phyloP scores from a whole-genome alignment of 257 asterid species.

The Forsythia viridissima region DNA sequence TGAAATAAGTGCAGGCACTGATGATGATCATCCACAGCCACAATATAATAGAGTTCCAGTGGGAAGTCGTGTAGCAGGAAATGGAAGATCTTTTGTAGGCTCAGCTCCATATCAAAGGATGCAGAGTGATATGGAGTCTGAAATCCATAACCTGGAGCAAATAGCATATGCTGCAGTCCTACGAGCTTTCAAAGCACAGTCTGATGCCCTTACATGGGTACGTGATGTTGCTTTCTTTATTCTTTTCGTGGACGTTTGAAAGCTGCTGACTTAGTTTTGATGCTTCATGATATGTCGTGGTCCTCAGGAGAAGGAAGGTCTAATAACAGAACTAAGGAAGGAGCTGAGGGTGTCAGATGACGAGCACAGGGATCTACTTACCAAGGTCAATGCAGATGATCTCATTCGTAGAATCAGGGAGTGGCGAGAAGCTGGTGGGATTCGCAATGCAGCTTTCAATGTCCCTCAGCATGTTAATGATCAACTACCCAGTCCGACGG shows the following conservation, averaged over 20 bases:
- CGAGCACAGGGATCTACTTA: constrained; percentile 87
- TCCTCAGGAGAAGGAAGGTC: constrained; percentile 90
- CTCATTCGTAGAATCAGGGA: constrained; percentile 89
- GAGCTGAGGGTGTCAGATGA: constrained; percentile 97
- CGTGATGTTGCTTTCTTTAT: constrained; percentile 11
- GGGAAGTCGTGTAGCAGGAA: constrained; percentile 45
- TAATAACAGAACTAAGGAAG: constrained; percentile 92
- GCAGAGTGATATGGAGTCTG: constrained; percentile 74
- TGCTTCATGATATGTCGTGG: constrained; percentile 15
- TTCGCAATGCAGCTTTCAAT: constrained; percentile 36
- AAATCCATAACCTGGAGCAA: constrained; percentile 92
- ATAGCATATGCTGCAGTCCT: constrained; percentile 93
- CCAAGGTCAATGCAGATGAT: constrained; percentile 83
- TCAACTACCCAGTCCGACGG: constrained; percentile 69
- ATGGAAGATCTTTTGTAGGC: constrained; percentile 51
- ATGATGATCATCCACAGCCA: constrained; percentile 55
- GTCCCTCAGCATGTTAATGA: constrained; percentile 57
- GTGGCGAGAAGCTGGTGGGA: constrained; percentile 92
- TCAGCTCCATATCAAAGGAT: constrained; percentile 53
- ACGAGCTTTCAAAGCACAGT: constrained; percentile 97
- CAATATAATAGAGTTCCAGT: constrained; percentile 44
- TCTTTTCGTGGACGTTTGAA: constrained; percentile 10
- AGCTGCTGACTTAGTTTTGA: constrained; percentile 14
- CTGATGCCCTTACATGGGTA: constrained; percentile 99
- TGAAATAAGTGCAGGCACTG: constrained; percentile 46